Evolutionary conservation across 208 protist genomes (phyloP).

Genomic region (Acanthamoeba royreba): DNA sequence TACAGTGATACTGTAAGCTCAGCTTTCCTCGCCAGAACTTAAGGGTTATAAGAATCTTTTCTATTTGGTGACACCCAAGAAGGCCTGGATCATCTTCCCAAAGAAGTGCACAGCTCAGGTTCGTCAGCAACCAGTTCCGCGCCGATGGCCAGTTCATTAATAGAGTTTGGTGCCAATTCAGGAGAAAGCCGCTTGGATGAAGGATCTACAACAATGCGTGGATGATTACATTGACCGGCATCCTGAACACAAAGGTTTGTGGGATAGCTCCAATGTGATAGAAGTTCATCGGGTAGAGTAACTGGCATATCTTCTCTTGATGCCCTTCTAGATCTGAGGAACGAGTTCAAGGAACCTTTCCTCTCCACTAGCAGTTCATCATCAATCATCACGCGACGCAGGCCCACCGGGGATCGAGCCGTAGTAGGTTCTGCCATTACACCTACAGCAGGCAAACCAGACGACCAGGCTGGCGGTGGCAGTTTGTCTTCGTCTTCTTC

Average conservation of each 20-base stretch:
- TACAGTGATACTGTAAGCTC: not conserved
- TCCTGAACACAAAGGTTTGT: not conserved
- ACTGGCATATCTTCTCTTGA: too few relatives aligned
- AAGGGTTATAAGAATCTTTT: conserved; percentile 6
- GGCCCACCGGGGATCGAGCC: too few relatives aligned
- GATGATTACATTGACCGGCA: not conserved
- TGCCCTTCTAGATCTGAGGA: not conserved
- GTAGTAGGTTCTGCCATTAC: too few relatives aligned
- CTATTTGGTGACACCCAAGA: not conserved
- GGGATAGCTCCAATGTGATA: not conserved
- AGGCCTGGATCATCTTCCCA: not conserved
- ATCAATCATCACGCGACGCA: not conserved
- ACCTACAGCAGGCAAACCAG: not conserved
- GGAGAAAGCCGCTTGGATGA: not conserved
- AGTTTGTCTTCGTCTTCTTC: not conserved
- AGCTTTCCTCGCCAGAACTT: not conserved
- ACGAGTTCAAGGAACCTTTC: not conserved
- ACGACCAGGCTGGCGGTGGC: not conserved
- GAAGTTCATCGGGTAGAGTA: not conserved
- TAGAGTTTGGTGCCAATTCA: not conserved
- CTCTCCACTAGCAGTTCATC: not conserved
- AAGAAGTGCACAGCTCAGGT: not conserved
- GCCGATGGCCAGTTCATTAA: not conserved
- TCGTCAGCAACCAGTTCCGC: not conserved
- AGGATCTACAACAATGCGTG: not conserved